phyloP scores from a whole-genome alignment of 768 basidiomycete genomes.

The Leccinellum luteum region DNA sequence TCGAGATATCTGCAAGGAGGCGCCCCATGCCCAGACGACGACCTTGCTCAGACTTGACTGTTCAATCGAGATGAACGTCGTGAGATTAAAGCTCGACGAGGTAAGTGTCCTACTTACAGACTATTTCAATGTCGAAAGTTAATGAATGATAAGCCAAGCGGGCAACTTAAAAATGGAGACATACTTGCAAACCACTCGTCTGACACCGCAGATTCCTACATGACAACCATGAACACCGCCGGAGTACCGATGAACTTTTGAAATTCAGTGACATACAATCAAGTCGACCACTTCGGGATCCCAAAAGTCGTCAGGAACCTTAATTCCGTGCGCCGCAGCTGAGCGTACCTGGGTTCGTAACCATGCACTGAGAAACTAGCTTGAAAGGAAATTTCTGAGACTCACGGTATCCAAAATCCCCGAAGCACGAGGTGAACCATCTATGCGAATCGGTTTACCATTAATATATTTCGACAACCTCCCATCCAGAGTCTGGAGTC shows the following conservation, averaged over 20 bases:
- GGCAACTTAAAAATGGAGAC: constrained; percentile 9
- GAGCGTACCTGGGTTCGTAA: constrained; percentile 53
- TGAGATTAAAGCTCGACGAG: background rate
- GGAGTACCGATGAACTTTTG: background rate
- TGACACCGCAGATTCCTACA: constrained; percentile 68
- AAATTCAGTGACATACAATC: constrained; percentile 43
- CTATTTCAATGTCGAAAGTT: constrained; percentile 12
- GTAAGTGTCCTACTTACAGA: constrained; percentile 18
- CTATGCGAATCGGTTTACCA: constrained; percentile 67
- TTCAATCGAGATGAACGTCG: constrained; percentile 11
- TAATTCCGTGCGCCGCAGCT: constrained; percentile 66
- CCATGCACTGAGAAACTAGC: background rate
- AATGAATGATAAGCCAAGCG: background rate
- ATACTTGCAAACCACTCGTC: constrained; percentile 76
- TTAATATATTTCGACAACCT: constrained; percentile 67
- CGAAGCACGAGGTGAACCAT: constrained; percentile 72
- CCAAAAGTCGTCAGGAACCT: constrained; percentile 69
- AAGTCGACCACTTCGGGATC: constrained; percentile 56
- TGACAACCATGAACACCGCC: background rate
- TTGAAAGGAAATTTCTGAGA: background rate
- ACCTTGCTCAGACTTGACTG: constrained; percentile 74
- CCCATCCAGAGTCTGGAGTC: constrained; percentile 58
- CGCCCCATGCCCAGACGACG: constrained; percentile 76
- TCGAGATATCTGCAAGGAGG: constrained; percentile 60
- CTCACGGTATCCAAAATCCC: constrained; percentile 71